phyloP scores from a whole-genome alignment of 2,329 filamentous ascomycete species.

The Lachnellula arida region DNA sequence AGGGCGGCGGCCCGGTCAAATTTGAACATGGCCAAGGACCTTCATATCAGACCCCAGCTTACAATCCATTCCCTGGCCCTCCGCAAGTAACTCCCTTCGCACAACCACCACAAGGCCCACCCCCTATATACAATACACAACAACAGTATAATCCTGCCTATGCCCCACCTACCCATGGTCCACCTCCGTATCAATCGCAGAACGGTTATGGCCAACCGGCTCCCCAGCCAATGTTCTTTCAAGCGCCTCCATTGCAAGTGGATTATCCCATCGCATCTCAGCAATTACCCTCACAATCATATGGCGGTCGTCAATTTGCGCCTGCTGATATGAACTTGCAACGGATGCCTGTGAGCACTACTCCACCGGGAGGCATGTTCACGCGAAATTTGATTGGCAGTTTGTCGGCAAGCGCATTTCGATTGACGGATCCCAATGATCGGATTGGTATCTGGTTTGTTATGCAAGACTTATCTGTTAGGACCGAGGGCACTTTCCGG shows the following conservation, averaged over 20 bases:
- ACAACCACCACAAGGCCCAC: constrained; percentile 10
- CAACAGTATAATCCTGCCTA: constrained; percentile 22
- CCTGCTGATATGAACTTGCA: constrained; percentile 17
- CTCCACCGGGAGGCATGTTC: constrained; percentile 73
- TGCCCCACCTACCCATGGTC: constrained; percentile 14
- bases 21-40: constrained; percentile 11
- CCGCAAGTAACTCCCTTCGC: constrained; percentile 26
- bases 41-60: constrained; percentile 12
- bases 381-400: constrained; percentile 93
- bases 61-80: constrained; percentile 24
- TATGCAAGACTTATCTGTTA: constrained; percentile 87
- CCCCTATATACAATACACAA: constrained; percentile 13
- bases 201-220: constrained; percentile 38
- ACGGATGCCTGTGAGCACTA: constrained; percentile 19
- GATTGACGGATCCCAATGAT: constrained; percentile 71
- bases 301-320: constrained; percentile 12
- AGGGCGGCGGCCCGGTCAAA: constrained; percentile 13
- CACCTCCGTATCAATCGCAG: constrained; percentile 25
- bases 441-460: constrained; percentile 96
- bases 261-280: constrained; percentile 10
- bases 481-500: constrained; percentile 89
- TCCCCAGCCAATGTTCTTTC: constrained; percentile 18
- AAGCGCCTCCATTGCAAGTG: constrained; percentile 9
- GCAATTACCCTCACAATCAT: constrained; percentile 12
- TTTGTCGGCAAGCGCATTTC: constrained; percentile 81